Conservation (phyloP, 2,329 filamentous ascomycete species). For the Epicoccum nigrum region DNA sequence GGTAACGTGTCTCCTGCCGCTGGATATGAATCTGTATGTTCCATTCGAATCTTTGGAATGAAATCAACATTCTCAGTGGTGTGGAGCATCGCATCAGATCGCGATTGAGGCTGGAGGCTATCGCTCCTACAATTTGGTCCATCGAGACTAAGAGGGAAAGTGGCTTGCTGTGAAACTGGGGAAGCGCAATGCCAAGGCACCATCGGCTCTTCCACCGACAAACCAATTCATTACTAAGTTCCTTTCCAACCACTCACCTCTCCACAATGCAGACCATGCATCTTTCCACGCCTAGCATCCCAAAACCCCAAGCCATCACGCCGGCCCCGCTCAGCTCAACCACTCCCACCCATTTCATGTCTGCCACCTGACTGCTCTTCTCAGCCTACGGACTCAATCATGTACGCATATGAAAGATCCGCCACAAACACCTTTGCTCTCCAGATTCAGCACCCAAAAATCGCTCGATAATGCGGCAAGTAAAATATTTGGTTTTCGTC, state of each 20-base stretch:
- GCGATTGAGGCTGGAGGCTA: constrained; percentile 1
- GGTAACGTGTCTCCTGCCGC: too few relatives aligned
- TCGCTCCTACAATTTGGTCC: background rate
- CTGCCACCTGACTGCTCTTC: too few relatives aligned
- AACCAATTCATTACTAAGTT: background rate
- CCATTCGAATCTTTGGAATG: background rate
- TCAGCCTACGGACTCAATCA: too few relatives aligned
- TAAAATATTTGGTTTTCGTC: background rate
- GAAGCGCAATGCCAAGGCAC: constrained; percentile 3
- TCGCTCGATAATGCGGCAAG: too few relatives aligned
- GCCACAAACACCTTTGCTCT: background rate
- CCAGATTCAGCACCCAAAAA: too few relatives aligned
- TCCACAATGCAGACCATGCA: too few relatives aligned
- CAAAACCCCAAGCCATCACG: too few relatives aligned
- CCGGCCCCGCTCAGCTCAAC: too few relatives aligned
- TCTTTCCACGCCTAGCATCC: too few relatives aligned
- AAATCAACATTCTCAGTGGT: background rate
- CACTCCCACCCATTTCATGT: too few relatives aligned
- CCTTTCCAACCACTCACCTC: background rate
- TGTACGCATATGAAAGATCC: too few relatives aligned
- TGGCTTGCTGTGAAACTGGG: background rate
- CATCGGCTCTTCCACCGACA: background rate
- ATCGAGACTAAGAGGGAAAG: background rate
- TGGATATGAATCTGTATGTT: too few relatives aligned
- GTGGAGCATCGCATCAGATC: background rate